Conservation (phyloP, 2,329 filamentous ascomycete genomes). For the Chaetomium sp. region DNA sequence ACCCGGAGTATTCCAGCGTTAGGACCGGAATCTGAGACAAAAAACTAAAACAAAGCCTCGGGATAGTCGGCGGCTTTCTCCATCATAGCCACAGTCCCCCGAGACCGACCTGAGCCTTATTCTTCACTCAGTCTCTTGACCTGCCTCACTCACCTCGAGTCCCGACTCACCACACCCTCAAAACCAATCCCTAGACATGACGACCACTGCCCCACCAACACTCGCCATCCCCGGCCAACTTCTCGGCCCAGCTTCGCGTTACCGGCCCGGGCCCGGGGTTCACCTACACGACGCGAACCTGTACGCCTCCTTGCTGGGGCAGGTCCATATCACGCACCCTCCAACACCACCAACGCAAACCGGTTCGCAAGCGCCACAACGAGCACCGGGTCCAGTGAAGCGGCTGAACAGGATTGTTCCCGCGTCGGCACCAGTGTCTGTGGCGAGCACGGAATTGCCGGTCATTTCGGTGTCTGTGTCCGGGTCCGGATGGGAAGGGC, state of each 20-base stretch:
- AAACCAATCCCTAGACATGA: constrained; percentile 10
- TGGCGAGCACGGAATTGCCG: constrained; percentile 33
- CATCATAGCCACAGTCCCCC: too few species aligned
- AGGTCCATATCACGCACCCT: constrained; percentile 50
- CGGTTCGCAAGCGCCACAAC: constrained; percentile 20
- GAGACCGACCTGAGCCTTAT: too few species aligned
- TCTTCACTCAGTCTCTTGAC: too few species aligned
- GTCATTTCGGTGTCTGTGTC: constrained; percentile 48
- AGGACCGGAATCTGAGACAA: neutral
- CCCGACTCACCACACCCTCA: too few species aligned
- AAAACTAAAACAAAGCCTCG: neutral
- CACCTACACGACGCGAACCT: constrained; percentile 71
- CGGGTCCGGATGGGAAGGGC: constrained; percentile 9
- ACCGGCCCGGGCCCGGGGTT: constrained; percentile 71
- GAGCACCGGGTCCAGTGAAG: constrained; percentile 46
- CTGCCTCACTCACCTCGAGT: too few species aligned
- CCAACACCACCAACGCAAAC: constrained; percentile 5
- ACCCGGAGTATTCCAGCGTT: neutral
- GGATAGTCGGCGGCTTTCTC: neutral
- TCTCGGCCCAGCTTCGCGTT: constrained; percentile 62
- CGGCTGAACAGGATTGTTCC: constrained; percentile 52
- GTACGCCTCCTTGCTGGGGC: constrained; percentile 76
- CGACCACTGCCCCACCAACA: constrained; percentile 31
- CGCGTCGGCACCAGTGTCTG: constrained; percentile 27
- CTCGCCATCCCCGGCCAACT: constrained; percentile 76